Evolutionary conservation across 768 basidiomycete genomes (phyloP).

Genomic region (Naganishia vaughanmartiniae): DNA sequence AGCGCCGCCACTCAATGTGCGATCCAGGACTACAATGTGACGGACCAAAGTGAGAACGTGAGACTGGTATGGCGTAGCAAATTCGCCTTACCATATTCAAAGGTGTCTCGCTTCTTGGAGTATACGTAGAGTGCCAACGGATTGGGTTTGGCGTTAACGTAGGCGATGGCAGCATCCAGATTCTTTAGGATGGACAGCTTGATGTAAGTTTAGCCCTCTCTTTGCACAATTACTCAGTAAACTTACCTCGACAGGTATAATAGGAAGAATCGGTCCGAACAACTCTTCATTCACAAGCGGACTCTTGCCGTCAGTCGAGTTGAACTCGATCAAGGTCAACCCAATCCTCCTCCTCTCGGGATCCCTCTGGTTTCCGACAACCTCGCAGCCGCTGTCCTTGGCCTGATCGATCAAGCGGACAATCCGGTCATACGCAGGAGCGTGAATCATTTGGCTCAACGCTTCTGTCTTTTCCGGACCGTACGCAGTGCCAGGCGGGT

Average conservation of each 20-base stretch:
- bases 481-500: constrained; percentile 30
- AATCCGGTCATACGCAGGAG: constrained; percentile 39
- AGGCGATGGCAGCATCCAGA: constrained; percentile 45
- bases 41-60: not conserved
- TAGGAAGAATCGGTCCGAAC: constrained; percentile 50
- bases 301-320: constrained; percentile 35
- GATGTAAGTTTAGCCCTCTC: not conserved
- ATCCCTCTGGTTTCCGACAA: constrained; percentile 46
- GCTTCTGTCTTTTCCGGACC: constrained; percentile 2
- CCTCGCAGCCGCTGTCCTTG: constrained; percentile 40
- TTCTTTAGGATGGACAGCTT: constrained; percentile 31
- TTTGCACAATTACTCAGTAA: not conserved
- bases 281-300: constrained; percentile 47
- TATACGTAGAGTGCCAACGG: constrained; percentile 51
- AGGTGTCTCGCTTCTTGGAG: constrained; percentile 37
- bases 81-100: constrained; percentile 44
- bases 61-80: not conserved
- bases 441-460: constrained; percentile 23
- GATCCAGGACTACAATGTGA: constrained; percentile 38
- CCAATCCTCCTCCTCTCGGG: constrained; percentile 41
- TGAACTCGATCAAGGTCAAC: constrained; percentile 43
- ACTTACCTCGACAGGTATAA: constrained; percentile 49
- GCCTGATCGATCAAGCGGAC: constrained; percentile 41
- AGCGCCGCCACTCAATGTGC: constrained; percentile 45
- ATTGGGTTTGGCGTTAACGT: constrained; percentile 44